These are phyloP conservation scores for Jasminum sambac DNA, from an alignment of 257 asterid species.

Conservation along the genomic window DNA sequence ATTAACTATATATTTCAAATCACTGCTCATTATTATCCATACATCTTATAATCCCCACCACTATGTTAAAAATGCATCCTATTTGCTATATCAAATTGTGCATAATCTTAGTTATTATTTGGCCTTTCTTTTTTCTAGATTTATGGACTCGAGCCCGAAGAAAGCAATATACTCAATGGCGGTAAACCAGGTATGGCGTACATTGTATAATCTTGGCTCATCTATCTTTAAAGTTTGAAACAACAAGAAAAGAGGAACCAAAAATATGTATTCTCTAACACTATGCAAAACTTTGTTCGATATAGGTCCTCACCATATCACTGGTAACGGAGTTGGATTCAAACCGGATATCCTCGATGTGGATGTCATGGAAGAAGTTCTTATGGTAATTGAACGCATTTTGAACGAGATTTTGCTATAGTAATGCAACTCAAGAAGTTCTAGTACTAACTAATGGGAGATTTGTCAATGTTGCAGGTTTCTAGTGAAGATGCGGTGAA, in stretches of 20 bases:
- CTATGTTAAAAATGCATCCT: neutral
- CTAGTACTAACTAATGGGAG: constrained; percentile 5
- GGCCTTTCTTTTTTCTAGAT: constrained; percentile 42
- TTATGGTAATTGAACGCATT: constrained; percentile 51
- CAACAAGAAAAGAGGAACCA: neutral
- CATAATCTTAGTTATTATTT: neutral
- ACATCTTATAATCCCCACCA: no score
- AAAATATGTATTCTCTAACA: neutral
- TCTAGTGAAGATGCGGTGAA: constrained; percentile 87
- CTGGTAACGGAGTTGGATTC: constrained; percentile 99
- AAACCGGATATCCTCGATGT: constrained; percentile 93
- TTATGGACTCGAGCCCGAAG: constrained; percentile 90
- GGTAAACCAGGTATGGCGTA: constrained; percentile 84
- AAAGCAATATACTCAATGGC: constrained; percentile 85
- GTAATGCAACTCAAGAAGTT: neutral
- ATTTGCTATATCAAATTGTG: neutral
- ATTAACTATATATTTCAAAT: no score
- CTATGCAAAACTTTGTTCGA: constrained; percentile 4
- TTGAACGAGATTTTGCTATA: neutral
- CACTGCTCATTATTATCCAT: no score
- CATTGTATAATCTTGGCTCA: neutral
- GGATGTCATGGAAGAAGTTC: constrained; percentile 98
- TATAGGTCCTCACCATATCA: constrained; percentile 94
- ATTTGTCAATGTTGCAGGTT: constrained; percentile 46
- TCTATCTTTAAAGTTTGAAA: no score